Conservation (phyloP, 2,329 filamentous ascomycete genomes). For the Magnaporthales sp. region DNA sequence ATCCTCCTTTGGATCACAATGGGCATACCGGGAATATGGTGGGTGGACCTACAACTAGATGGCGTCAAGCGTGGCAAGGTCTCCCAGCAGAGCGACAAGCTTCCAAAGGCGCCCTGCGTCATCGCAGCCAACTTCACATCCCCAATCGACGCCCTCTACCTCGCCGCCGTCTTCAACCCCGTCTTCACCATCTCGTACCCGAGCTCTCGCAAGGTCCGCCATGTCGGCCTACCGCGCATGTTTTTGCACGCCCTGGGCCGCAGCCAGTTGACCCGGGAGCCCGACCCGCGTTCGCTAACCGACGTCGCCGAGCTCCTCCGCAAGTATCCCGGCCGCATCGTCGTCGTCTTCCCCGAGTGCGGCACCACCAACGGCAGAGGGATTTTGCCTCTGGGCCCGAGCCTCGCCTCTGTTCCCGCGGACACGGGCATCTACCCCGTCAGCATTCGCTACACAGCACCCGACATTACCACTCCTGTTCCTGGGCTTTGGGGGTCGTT, state of each 20-base stretch:
- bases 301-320: constrained; percentile 55
- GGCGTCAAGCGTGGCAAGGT: constrained; percentile 88
- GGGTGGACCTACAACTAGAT: constrained; percentile 97
- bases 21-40: constrained; percentile 88
- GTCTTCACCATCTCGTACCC: constrained; percentile 87
- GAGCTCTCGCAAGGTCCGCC: constrained; percentile 61
- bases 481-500: constrained; percentile 66
- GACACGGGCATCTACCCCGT: constrained; percentile 79
- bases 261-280: constrained; percentile 34
- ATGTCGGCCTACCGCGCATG: constrained; percentile 67
- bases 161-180: constrained; percentile 92
- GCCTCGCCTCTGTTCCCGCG: constrained; percentile 58
- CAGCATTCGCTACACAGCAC: constrained; percentile 78
- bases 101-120: constrained; percentile 71
- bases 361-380: constrained; percentile 90
- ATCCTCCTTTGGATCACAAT: constrained; percentile 81
- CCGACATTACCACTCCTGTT: constrained; percentile 84
- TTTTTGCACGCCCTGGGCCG: constrained; percentile 63
- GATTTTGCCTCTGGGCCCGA: constrained; percentile 75
- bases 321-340: constrained; percentile 62
- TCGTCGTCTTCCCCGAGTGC: constrained; percentile 88
- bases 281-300: constrained; percentile 37
- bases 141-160: constrained; percentile 86
- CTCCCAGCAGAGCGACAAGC: constrained; percentile 60
- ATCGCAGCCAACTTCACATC: constrained; percentile 90